Conservation (phyloP, 306 rosid genomes). For the Malus sieversii region DNA sequence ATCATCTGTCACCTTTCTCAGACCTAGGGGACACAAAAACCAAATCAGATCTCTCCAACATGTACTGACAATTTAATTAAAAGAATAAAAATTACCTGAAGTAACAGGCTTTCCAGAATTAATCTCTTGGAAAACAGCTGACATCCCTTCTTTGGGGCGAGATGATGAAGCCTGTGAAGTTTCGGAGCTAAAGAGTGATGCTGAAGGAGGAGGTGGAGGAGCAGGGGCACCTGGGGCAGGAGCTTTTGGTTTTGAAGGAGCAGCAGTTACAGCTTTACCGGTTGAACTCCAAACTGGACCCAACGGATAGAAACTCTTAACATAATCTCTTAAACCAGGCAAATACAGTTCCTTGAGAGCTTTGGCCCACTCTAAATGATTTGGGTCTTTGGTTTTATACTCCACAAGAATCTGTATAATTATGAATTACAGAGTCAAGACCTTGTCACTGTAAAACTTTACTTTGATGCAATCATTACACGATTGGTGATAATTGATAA, state of each 20-base stretch:
- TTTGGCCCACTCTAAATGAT: slow-evolving; percentile 96
- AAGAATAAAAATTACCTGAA: slow-evolving; percentile 40
- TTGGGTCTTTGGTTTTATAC: slow-evolving; percentile 79
- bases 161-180: slow-evolving; percentile 84
- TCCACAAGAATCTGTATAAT: slow-evolving; percentile 75
- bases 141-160: slow-evolving; percentile 73
- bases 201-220: slow-evolving; percentile 83
- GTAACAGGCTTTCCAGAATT: slow-evolving; percentile 60
- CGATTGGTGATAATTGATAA: neutral
- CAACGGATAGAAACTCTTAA: slow-evolving; percentile 72
- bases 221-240: slow-evolving; percentile 53
- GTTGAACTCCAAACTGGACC: slow-evolving; percentile 88
- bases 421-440: slow-evolving; percentile 14
- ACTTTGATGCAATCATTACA: neutral
- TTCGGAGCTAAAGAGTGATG: slow-evolving; percentile 76
- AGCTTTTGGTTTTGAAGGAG: slow-evolving; percentile 60
- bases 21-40: slow-evolving; percentile 39
- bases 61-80: slow-evolving; percentile 1
- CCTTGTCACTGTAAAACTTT: neutral
- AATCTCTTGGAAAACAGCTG: slow-evolving; percentile 86
- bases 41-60: slow-evolving; percentile 14
- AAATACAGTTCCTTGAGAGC: slow-evolving; percentile 89
- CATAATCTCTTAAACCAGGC: slow-evolving; percentile 90
- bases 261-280: slow-evolving; percentile 48
- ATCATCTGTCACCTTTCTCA: slow-evolving; percentile 81